Evolutionary conservation across 495 filamentous ascomycete species (phyloP).

Genomic region (Penicillium goetzii): DNA sequence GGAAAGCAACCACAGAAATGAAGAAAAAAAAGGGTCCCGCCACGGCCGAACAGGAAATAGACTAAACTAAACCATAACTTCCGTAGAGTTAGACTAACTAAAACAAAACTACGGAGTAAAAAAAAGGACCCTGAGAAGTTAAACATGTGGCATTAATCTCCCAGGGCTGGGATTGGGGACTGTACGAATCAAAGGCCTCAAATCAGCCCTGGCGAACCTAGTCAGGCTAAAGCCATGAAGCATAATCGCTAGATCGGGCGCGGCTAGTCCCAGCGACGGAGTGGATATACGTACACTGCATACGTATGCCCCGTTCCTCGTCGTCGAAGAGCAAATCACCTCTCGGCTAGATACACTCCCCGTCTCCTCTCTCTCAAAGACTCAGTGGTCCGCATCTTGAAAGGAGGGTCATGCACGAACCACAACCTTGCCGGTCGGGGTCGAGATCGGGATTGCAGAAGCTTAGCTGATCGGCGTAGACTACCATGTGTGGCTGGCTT

Average conservation of each 20-base stretch:
- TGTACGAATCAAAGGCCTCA: constrained; percentile 27
- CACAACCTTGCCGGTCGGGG: constrained; percentile 7
- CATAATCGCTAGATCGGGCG: constrained; percentile 23
- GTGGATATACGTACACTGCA: constrained; percentile 35
- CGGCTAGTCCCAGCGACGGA: constrained; percentile 16
- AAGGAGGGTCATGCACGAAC: constrained; percentile 12
- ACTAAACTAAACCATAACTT: constrained; percentile 6
- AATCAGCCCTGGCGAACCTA: constrained; percentile 10
- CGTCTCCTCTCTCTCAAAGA: background rate
- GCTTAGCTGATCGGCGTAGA: constrained; percentile 28
- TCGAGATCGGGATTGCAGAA: constrained; percentile 26
- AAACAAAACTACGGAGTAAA: constrained; percentile 11
- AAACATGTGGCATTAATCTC: constrained; percentile 31
- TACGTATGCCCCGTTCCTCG: constrained; percentile 32
- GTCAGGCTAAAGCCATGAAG: constrained; percentile 19
- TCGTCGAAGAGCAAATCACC: constrained; percentile 25
- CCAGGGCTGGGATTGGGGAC: constrained; percentile 8
- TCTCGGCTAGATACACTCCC: constrained; percentile 26
- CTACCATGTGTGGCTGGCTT: constrained; percentile 13
- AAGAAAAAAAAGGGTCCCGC: constrained; percentile 9
- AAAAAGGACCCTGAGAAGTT: constrained; percentile 28
- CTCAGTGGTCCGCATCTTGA: background rate
- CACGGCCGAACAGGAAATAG: background rate
- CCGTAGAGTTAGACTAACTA: constrained; percentile 1
- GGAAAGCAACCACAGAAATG: background rate